Evolutionary conservation across 2,329 filamentous ascomycete species (phyloP).

Genomic region (Fusarium virguliforme): DNA sequence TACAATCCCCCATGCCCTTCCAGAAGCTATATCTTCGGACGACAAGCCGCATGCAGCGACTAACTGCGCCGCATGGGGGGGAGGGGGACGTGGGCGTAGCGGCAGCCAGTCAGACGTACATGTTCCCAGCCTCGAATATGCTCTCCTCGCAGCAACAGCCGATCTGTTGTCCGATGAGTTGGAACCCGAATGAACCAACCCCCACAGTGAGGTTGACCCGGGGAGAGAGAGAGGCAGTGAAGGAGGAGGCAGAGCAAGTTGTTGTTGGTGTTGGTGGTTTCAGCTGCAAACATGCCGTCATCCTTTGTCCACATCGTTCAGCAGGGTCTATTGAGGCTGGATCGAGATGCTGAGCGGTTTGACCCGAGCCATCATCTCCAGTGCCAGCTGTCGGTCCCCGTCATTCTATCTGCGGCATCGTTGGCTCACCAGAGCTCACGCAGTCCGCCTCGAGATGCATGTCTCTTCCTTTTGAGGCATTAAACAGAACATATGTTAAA

Average conservation of each 20-base stretch:
- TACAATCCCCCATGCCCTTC: conserved; percentile 35
- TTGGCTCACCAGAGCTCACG: conserved; percentile 25
- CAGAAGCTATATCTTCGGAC: conserved; percentile 36
- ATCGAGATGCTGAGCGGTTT: conserved; percentile 28
- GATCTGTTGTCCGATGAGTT: conserved; percentile 38
- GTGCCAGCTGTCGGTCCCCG: conserved; percentile 42
- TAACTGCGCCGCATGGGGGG: conserved; percentile 31
- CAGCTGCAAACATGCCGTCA: conserved; percentile 12
- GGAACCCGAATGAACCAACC: conserved; percentile 37
- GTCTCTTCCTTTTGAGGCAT: conserved; percentile 39
- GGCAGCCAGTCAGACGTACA: conserved; percentile 42
- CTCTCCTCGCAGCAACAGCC: conserved; percentile 30
- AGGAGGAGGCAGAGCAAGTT: conserved; percentile 5
- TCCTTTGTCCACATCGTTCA: conserved; percentile 33
- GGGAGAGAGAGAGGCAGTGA: conserved; percentile 10
- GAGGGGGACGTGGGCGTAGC: conserved; percentile 33
- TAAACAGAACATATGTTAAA: conserved; percentile 9
- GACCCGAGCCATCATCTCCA: conserved; percentile 6
- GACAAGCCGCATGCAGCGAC: conserved; percentile 29
- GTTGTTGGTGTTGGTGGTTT: conserved; percentile 25
- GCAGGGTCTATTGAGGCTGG: conserved; percentile 26
- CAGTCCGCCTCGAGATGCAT: conserved; percentile 37
- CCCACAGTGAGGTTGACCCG: conserved; percentile 23
- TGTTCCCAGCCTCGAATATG: conserved; percentile 29
- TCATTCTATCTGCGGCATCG: conserved; percentile 38